These are phyloP conservation scores for Chaetomium sp. DNA, from an alignment of 2,329 filamentous ascomycete genomes.

Conservation along the genomic window DNA sequence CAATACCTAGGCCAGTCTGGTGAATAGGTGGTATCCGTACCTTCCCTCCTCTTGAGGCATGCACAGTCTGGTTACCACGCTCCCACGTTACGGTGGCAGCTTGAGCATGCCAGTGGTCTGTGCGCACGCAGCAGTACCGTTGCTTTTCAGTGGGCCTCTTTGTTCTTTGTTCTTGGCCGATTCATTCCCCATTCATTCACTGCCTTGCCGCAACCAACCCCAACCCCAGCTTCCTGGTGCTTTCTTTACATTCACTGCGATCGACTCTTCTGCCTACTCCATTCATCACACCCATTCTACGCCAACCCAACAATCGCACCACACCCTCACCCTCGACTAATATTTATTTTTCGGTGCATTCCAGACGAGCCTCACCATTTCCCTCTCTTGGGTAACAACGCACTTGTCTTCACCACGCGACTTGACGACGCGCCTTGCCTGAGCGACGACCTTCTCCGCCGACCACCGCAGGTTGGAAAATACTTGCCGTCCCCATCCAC, in stretches of 20 bases:
- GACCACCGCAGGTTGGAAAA: not conserved
- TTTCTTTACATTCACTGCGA: not conserved
- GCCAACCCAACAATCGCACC: too few relatives aligned
- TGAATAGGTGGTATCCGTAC: not conserved
- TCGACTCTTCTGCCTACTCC: not conserved
- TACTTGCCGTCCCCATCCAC: not conserved
- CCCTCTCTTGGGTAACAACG: not conserved
- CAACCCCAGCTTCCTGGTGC: not conserved
- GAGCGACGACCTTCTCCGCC: slow-evolving; percentile 3
- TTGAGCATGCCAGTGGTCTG: too few relatives aligned
- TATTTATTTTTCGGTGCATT: not conserved
- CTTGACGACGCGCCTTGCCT: slow-evolving; percentile 27
- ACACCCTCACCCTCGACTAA: not conserved
- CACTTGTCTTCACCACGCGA: not conserved
- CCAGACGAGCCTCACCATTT: not conserved
- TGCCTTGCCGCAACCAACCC: not conserved
- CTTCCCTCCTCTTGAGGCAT: not conserved
- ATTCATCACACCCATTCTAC: not conserved
- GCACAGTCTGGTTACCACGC: not conserved
- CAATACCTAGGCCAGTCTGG: not conserved
- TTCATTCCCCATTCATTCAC: not conserved
- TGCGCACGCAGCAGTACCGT: not conserved
- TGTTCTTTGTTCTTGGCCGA: not conserved
- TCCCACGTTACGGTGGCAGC: too few relatives aligned
- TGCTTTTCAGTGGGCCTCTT: not conserved